Base-by-base conservation (phyloP, 352 stramenopile genomes). In the Aphanomyces cochlioides region DNA sequence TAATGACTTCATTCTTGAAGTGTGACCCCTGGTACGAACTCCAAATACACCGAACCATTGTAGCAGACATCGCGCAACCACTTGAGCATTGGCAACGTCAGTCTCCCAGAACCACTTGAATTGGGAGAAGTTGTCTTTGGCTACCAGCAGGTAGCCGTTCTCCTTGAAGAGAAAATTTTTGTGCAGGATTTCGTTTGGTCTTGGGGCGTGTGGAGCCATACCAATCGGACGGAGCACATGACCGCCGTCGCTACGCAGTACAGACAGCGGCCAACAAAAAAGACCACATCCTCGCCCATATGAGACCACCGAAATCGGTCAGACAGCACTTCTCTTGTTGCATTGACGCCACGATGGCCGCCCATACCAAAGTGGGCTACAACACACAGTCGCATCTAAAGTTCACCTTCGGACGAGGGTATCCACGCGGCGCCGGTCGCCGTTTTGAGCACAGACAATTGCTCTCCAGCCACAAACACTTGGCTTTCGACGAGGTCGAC, bases 1-100 rank as follows among this genome's bases (percentile, higher is more conserved):
- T 15, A 15, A 48, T 48, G 0, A 78, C 4, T 17, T 72, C 5
- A 41, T 80, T 82, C 54, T 75, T 79, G 47, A 79, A 80, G 19
- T 83, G 75, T 0, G 73, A 28, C 0, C 73, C 75, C 15, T 48
- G 43, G 15, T 48, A 8, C 43, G 43, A 48, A 48, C 43, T 48
- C 43, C 43, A 48, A 48, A 48, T 15, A 48, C 43, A 48, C 8
- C 43, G 15, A 48, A 48, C 43, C 43, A 48, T 48, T 48, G 43
- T 15, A 48, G 15, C 43, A 48, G 43, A 48, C 43, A 48, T 48
- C 43, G 43, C 43, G 43, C 43, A 48, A 48, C 43, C 8, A 48
- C 43, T 48, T 48, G 43, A 48, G 43, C 43, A 15, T 48, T 48
- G 8, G 43, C 43, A 15, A 48, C 43, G 15, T 48, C 43, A 15